These are phyloP conservation scores for Colletotrichum simmondsii DNA, from an alignment of 2,329 filamentous ascomycete genomes.

Conservation along the genomic window DNA sequence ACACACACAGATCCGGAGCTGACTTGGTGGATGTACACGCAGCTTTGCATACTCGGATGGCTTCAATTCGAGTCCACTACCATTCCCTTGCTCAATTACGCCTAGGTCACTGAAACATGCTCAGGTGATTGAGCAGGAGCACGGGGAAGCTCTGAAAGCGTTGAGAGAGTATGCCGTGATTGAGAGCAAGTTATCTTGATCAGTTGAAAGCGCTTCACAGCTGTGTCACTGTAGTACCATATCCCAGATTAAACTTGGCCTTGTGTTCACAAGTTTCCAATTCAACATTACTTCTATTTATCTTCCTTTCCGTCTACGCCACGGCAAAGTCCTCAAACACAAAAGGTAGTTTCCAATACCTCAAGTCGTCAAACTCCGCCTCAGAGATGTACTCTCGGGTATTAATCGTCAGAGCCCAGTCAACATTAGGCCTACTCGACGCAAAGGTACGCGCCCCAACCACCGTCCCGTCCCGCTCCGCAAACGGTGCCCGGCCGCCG, in stretches of 20 bases:
- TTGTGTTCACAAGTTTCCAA: neutral
- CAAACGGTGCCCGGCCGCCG: neutral
- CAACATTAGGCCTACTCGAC: neutral
- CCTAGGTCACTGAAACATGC: conserved; percentile 46
- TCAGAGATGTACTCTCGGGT: conserved; percentile 15
- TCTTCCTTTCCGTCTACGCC: neutral
- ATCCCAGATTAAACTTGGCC: no score
- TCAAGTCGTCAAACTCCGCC: neutral
- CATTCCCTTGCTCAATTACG: conserved; percentile 52
- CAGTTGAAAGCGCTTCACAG: neutral
- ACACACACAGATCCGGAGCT: neutral
- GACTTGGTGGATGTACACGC: neutral
- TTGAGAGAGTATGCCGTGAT: conserved; percentile 41
- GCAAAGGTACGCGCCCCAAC: conserved; percentile 15
- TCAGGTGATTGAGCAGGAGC: conserved; percentile 46
- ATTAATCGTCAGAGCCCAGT: conserved; percentile 25
- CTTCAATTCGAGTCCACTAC: conserved; percentile 53
- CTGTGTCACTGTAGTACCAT: no score
- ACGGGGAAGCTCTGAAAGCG: conserved; percentile 37
- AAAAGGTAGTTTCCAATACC: neutral
- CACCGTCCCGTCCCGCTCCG: conserved; percentile 1
- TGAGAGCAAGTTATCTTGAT: conserved; percentile 36
- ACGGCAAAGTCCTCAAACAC: neutral
- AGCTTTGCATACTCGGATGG: conserved; percentile 55
- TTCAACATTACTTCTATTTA: neutral